A percentile compares a stretch with the other conserved stretches of the same genome.
Conservation (phyloP, 2,329 filamentous ascomycete species). For the Fusarium virguliforme region DNA sequence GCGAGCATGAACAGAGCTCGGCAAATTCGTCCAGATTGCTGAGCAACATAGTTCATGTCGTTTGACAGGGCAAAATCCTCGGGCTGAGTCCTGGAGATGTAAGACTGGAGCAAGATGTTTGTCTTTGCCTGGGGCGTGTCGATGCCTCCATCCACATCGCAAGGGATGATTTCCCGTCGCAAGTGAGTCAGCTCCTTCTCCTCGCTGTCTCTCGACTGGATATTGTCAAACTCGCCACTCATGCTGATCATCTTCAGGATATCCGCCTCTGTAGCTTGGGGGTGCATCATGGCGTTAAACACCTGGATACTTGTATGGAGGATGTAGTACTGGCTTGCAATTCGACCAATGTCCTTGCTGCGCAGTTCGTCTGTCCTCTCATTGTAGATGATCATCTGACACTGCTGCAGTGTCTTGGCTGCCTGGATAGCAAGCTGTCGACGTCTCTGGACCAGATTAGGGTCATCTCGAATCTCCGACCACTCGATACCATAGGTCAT, state of each 20-base stretch:
- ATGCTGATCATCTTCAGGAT: conserved; percentile 96
- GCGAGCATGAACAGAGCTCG: conserved; percentile 98
- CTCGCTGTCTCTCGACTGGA: conserved; percentile 92
- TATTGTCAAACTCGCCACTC: conserved; percentile 98
- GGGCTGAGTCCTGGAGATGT: conserved; percentile 88
- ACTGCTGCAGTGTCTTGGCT: conserved; percentile 87
- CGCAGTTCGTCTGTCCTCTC: conserved; percentile 93
- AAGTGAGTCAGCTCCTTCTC: conserved; percentile 87
- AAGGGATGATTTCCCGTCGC: conserved; percentile 79
- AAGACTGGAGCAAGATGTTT: conserved; percentile 93
- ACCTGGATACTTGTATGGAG: conserved; percentile 94
- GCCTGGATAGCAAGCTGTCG: conserved; percentile 91
- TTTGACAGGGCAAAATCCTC: conserved; percentile 96
- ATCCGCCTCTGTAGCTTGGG: conserved; percentile 89
- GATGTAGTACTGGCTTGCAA: conserved; percentile 98
- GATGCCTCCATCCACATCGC: conserved; percentile 82
- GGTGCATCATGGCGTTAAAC: conserved; percentile 95
- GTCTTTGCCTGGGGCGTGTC: conserved; percentile 89
- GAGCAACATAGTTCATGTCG: conserved; percentile 94
- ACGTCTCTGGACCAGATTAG: conserved; percentile 86
- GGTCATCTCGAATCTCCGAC: conserved; percentile 90
- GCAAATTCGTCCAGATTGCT: conserved; percentile 95
- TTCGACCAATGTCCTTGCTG: conserved; percentile 94
- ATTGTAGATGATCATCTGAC: conserved; percentile 99
- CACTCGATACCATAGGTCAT: conserved; percentile 96